A percentile compares a stretch with the other conserved stretches of the same genome.
Evolutionary conservation across 75 land plant species (phyloP).

Genomic region (Larix kaempferi): DNA sequence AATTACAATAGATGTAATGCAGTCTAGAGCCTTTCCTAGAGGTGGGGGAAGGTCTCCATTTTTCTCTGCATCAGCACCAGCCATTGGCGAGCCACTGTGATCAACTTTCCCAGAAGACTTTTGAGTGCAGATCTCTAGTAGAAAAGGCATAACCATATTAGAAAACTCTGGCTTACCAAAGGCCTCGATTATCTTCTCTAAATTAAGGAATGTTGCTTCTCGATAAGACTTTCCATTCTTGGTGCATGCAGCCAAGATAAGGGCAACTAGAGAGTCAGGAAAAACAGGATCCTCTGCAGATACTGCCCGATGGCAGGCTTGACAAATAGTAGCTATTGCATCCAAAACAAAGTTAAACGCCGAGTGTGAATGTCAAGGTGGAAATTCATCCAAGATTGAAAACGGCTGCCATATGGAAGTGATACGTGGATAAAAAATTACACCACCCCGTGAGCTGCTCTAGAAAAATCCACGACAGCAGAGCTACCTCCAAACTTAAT

Average conservation of each 20-base stretch:
- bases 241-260: constrained; percentile 62
- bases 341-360: constrained; percentile 48
- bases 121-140: constrained; percentile 43
- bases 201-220: constrained; percentile 75
- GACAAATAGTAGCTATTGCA: constrained; percentile 68
- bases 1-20: too few species aligned
- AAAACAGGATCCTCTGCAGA: constrained; percentile 29
- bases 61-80: neutral
- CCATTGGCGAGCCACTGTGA: neutral
- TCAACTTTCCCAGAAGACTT: constrained; percentile 6
- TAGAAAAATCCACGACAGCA: too few species aligned
- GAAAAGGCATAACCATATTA: constrained; percentile 33
- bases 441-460: too few species aligned
- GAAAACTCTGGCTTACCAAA: constrained; percentile 46
- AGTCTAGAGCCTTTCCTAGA: too few species aligned
- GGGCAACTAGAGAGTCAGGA: constrained; percentile 40
- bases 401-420: too few species aligned
- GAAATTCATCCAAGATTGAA: too few species aligned
- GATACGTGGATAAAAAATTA: too few species aligned
- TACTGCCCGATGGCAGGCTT: constrained; percentile 62
- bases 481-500: too few species aligned
- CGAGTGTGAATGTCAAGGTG: too few species aligned
- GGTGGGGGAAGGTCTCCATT: neutral
- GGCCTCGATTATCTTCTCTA: constrained; percentile 69
- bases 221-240: constrained; percentile 65